phyloP scores from a whole-genome alignment of 192 early-diverging fungal genomes.

The Linnemannia hyalina region DNA sequence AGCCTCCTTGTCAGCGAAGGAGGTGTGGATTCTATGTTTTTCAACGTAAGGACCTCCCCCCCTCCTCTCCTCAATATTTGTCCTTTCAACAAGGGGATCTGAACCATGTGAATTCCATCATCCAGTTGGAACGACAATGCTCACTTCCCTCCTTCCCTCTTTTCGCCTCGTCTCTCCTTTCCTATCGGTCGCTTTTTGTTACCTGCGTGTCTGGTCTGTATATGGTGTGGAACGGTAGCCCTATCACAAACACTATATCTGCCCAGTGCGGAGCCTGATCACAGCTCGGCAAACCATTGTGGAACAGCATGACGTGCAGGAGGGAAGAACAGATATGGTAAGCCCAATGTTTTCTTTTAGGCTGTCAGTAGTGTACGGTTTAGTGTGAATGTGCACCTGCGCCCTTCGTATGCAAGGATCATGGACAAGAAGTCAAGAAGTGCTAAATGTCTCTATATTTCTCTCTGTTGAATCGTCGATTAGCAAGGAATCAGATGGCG shows the following conservation, averaged over 20 bases:
- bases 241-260: conserved; percentile 12
- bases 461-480: background rate
- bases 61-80: background rate
- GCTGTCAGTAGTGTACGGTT: background rate
- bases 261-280: conserved; percentile 16
- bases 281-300: conserved; percentile 33
- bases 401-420: background rate
- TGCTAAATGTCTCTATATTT: background rate
- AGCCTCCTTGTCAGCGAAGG: background rate
- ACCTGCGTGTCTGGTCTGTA: background rate
- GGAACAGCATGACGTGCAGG: conserved; percentile 29
- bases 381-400: background rate
- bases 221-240: background rate
- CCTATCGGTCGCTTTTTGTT: background rate
- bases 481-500: conserved; percentile 50
- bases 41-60: background rate
- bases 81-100: background rate
- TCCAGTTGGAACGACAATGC: background rate
- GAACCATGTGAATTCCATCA: background rate
- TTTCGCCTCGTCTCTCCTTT: background rate
- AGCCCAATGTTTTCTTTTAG: background rate
- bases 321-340: conserved; percentile 27
- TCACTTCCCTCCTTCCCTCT: background rate
- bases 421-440: background rate
- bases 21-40: background rate